Percentiles rank a stretch among this genome's conserved stretches.
These are phyloP conservation scores for Geotrichum reessii DNA, from an alignment of 1,139 yeast genomes.

Conservation along the genomic window DNA sequence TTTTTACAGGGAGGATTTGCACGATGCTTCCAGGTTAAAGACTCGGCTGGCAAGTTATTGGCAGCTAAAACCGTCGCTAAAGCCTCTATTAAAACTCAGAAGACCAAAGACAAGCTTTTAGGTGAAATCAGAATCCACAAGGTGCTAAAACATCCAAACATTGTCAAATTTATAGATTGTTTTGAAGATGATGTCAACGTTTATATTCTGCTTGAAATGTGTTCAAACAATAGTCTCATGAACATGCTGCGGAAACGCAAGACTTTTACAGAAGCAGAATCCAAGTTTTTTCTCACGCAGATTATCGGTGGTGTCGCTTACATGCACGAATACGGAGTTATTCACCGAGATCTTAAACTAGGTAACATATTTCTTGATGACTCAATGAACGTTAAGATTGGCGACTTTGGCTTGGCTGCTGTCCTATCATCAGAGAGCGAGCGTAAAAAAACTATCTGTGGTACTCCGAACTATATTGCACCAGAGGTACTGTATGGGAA, in stretches of 20 bases:
- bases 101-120: slow-evolving; percentile 76
- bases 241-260: slow-evolving; percentile 83
- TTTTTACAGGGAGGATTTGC: slow-evolving; percentile 79
- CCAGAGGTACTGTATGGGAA: slow-evolving; percentile 94
- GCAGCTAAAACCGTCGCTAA: slow-evolving; percentile 99
- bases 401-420: slow-evolving; percentile 95
- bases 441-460: slow-evolving; percentile 88
- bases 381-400: slow-evolving; percentile 86
- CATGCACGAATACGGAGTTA: slow-evolving; percentile 87
- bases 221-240: slow-evolving; percentile 76
- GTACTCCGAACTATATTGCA: slow-evolving; percentile 96
- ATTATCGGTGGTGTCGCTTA: slow-evolving; percentile 90
- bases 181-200: slow-evolving; percentile 93
- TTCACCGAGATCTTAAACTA: slow-evolving; percentile 89
- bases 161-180: slow-evolving; percentile 88
- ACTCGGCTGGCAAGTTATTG: slow-evolving; percentile 66
- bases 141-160: slow-evolving; percentile 79
- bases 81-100: slow-evolving; percentile 83
- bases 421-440: slow-evolving; percentile 64
- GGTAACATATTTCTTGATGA: slow-evolving; percentile 94
- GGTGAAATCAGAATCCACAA: slow-evolving; percentile 96
- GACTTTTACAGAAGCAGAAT: slow-evolving; percentile 83
- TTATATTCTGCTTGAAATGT: slow-evolving; percentile 85
- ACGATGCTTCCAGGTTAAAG: slow-evolving; percentile 94
- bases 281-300: slow-evolving; percentile 83